Conservation (phyloP, 768 basidiomycete species). For the Leccinum subtestaceum region DNA sequence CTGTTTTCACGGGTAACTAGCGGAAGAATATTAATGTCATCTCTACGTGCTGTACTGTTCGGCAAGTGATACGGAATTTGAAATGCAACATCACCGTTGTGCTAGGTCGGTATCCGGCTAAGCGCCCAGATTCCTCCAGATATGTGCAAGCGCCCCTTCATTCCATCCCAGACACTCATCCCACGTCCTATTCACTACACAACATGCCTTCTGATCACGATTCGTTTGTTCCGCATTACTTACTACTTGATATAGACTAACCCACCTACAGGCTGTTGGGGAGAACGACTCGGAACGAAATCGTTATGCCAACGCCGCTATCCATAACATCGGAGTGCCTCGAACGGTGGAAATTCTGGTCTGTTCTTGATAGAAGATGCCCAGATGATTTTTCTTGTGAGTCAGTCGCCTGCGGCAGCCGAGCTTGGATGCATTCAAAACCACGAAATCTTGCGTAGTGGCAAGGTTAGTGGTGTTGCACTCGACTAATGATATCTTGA, state of each 20-base stretch:
- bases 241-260: neutral
- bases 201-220: too few relatives aligned
- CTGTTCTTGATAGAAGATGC: too few relatives aligned
- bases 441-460: constrained; percentile 86
- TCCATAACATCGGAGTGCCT: too few relatives aligned
- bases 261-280: constrained; percentile 63
- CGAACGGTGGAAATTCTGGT: too few relatives aligned
- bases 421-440: constrained; percentile 46
- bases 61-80: neutral
- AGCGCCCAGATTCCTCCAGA: constrained; percentile 97
- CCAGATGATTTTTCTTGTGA: too few relatives aligned
- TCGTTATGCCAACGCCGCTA: constrained; percentile 62
- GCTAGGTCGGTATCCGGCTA: constrained; percentile 87
- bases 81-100: neutral
- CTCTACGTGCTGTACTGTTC: constrained; percentile 21
- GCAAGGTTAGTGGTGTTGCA: constrained; percentile 59
- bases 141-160: constrained; percentile 84
- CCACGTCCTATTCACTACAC: constrained; percentile 82
- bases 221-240: too few relatives aligned
- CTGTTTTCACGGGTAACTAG: neutral
- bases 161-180: constrained; percentile 93
- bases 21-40: constrained; percentile 75
- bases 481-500: neutral
- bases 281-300: constrained; percentile 45
- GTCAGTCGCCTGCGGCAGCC: too few relatives aligned